Conservation (phyloP, 768 basidiomycete species). For the Agaricus sinodeliciosus region DNA sequence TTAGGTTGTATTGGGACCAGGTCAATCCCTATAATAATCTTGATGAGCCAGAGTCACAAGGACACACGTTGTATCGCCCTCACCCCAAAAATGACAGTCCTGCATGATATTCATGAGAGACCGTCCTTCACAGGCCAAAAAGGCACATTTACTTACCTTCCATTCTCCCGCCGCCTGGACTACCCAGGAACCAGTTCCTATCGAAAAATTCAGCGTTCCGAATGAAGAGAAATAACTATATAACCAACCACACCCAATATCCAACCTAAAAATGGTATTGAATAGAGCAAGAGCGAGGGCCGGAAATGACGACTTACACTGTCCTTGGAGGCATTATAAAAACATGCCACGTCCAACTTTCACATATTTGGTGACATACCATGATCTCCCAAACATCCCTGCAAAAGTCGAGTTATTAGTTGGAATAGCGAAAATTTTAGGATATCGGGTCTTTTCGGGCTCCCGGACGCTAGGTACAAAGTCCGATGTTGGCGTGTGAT, state of each 20-base stretch:
- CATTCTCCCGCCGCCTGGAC: slow-evolving; percentile 56
- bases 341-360: slow-evolving; percentile 58
- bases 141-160: slow-evolving; percentile 37
- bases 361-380: slow-evolving; percentile 45
- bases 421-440: not conserved
- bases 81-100: slow-evolving; percentile 36
- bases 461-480: too few species aligned
- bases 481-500: too few species aligned
- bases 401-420: not conserved
- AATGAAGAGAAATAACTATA: not conserved
- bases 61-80: slow-evolving; percentile 10
- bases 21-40: slow-evolving; percentile 45
- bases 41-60: too few species aligned
- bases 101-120: slow-evolving; percentile 17
- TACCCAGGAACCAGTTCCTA: slow-evolving; percentile 73
- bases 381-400: slow-evolving; percentile 69
- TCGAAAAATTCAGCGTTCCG: not conserved
- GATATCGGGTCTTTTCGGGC: not conserved
- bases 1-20: slow-evolving; percentile 69
- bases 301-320: slow-evolving; percentile 40
- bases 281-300: slow-evolving; percentile 2
- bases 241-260: slow-evolving; percentile 64
- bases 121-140: not conserved
- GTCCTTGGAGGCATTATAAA: slow-evolving; percentile 52
- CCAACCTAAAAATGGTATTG: slow-evolving; percentile 35